Conservation (phyloP, 2,329 filamentous ascomycete genomes). For the Clonostachys rhizophaga region DNA sequence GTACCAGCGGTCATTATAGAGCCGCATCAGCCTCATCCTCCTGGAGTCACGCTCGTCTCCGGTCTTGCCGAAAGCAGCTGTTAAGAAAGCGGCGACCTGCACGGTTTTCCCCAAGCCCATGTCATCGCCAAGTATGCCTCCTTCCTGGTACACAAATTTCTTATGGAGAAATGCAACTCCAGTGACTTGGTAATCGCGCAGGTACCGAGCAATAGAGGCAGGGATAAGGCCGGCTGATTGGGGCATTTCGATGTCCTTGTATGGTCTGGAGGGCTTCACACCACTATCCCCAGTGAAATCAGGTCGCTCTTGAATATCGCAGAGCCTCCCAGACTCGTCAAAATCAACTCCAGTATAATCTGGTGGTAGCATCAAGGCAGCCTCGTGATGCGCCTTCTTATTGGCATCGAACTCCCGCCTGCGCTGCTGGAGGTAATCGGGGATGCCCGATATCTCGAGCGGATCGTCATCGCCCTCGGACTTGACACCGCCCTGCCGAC, state of each 20-base stretch:
- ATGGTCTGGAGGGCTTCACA: slow-evolving; percentile 62
- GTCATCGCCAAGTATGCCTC: slow-evolving; percentile 88
- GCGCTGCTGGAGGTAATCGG: slow-evolving; percentile 69
- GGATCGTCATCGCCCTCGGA: slow-evolving; percentile 32
- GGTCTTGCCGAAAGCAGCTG: slow-evolving; percentile 89
- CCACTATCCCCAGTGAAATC: slow-evolving; percentile 50
- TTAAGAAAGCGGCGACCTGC: slow-evolving; percentile 89
- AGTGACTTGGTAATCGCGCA: slow-evolving; percentile 86
- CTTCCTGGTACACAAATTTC: slow-evolving; percentile 85
- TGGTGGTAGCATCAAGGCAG: slow-evolving; percentile 72
- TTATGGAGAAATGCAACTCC: slow-evolving; percentile 84
- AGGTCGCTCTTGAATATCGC: slow-evolving; percentile 60
- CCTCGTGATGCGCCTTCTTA: slow-evolving; percentile 54
- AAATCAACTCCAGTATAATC: slow-evolving; percentile 72
- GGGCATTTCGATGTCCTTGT: slow-evolving; percentile 70
- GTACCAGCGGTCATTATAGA: slow-evolving; percentile 66
- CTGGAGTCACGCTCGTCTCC: slow-evolving; percentile 82
- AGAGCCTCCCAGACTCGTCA: slow-evolving; percentile 30
- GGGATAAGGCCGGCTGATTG: slow-evolving; percentile 80
- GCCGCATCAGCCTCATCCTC: slow-evolving; percentile 80
- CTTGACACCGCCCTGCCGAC: slow-evolving; percentile 17
- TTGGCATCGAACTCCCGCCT: slow-evolving; percentile 63
- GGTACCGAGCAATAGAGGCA: slow-evolving; percentile 82
- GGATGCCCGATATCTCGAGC: slow-evolving; percentile 53
- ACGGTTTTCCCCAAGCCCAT: slow-evolving; percentile 98